Evolutionary conservation across 164 flowering plant species (phyloP), one percentile per base, ranked within the genome.

Genomic region (Stephania yunnanensis): DNA sequence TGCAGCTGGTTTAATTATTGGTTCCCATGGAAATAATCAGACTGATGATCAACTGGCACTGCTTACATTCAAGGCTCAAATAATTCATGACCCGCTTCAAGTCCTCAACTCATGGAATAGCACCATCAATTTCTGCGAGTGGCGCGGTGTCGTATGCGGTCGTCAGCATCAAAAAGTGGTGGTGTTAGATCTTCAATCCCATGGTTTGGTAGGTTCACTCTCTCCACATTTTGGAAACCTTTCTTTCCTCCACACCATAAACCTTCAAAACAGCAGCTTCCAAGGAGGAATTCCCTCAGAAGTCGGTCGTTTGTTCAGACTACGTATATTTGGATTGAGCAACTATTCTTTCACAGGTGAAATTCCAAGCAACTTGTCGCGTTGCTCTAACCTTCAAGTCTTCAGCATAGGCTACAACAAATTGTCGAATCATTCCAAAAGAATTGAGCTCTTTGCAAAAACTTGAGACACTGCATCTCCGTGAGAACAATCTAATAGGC

Each of bases 181-280:
- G n/a, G n/a, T n/a, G n/a, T n/a, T n/a, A n/a, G n/a, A n/a, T n/a
- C n/a, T n/a, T n/a, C n/a, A n/a, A n/a, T n/a, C n/a, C n/a, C n/a
- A n/a, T n/a, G n/a, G n/a, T n/a, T n/a, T n/a, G n/a, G n/a, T n/a
- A n/a, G n/a, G n/a, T n/a, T n/a, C n/a, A n/a, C n/a, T n/a, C n/a
- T n/a, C 36, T 72, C 76, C 75, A n/a, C 6, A 67, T n/a, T 53
- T 73, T 10, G 72, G 75, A 5, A 77, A 77, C 55, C 75, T 77
- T 19, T 29, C 75, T 48, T 78, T 78, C 17, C 76, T 78, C 6
- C 46, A 25, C 17, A 25, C 0, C 7, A 45, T 78, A 10, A 20
- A 29, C 36, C 79, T 77, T 12, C 9, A 15, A n/a, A 66, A 22
- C 70, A 74, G 74, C 42, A 19, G 46, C 30, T 50, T 74, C 44